phyloP scores from a whole-genome alignment of 192 early-diverging fungal genomes.

The Diversispora epigaea region DNA sequence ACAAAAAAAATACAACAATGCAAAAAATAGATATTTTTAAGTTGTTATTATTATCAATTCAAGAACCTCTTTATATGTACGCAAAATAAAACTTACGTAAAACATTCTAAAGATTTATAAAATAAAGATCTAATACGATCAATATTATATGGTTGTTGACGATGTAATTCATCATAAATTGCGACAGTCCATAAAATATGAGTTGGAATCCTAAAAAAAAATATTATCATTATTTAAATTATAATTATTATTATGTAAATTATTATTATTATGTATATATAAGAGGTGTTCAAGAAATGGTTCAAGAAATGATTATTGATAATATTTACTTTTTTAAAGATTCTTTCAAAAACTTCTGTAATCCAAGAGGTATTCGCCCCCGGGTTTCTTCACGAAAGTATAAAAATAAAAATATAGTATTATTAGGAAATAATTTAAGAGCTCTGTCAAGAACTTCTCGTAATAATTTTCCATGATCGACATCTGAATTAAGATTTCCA shows the following conservation, averaged over 20 bases:
- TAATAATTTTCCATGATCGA: slow-evolving; percentile 31
- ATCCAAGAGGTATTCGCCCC: background rate
- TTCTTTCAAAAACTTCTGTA: background rate
- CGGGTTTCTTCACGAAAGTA: slow-evolving; percentile 63
- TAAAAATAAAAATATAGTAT: slow-evolving; percentile 52
- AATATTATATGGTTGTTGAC: slow-evolving; percentile 50
- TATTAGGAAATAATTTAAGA: slow-evolving; percentile 53
- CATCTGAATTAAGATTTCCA: background rate
- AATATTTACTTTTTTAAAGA: slow-evolving; percentile 21
- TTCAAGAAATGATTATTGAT: no score
- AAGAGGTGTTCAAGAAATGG: no score
- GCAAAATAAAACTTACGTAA: slow-evolving; percentile 39
- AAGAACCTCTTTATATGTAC: no score
- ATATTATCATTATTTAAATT: slow-evolving; percentile 1
- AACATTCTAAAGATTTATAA: slow-evolving; percentile 50
- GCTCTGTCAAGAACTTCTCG: slow-evolving; percentile 46
- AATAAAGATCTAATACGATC: slow-evolving; percentile 59
- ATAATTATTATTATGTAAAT: background rate
- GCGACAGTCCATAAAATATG: slow-evolving; percentile 55
- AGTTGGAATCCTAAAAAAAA: slow-evolving; percentile 48
- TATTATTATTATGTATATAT: background rate
- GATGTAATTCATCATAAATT: slow-evolving; percentile 59
- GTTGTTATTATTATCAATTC: no score
- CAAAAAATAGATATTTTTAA: no score
- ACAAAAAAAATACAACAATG: background rate